Evolutionary conservation across 768 basidiomycete genomes (phyloP).

Genomic region (Hortiboletus campestris): DNA sequence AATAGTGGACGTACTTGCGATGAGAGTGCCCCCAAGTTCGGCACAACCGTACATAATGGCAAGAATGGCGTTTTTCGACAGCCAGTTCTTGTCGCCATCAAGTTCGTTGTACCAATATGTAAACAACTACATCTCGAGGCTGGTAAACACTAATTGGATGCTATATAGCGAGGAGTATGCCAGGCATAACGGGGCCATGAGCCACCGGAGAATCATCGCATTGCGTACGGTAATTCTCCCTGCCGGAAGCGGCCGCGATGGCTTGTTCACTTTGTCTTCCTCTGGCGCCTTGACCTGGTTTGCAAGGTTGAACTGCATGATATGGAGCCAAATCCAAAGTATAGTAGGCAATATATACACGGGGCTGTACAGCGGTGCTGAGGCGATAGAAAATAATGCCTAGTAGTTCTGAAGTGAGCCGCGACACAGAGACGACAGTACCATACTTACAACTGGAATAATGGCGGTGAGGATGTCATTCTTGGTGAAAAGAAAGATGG

Average conservation of each 20-base stretch:
- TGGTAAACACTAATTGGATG: conserved; percentile 30
- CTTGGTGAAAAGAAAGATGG: conserved; percentile 42
- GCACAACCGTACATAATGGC: conserved; percentile 38
- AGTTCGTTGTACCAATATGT: conserved; percentile 41
- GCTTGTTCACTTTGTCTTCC: conserved; percentile 46
- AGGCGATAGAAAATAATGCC: conserved; percentile 33
- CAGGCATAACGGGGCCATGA: conserved; percentile 35
- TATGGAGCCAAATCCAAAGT: conserved; percentile 46
- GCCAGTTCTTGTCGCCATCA: conserved; percentile 37
- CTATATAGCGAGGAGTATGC: conserved; percentile 35
- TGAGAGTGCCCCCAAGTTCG: conserved; percentile 38
- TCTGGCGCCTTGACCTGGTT: conserved; percentile 43
- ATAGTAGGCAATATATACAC: conserved; percentile 26
- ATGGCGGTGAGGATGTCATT: conserved; percentile 48
- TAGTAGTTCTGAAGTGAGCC: conserved; percentile 11
- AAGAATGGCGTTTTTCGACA: conserved; percentile 40
- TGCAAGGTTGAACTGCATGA: conserved; percentile 43
- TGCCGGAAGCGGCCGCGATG: conserved; percentile 44
- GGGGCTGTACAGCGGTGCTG: conserved; percentile 30
- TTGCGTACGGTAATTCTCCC: conserved; percentile 37
- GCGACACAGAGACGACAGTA: not conserved
- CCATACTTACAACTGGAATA: conserved; percentile 42
- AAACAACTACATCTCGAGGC: conserved; percentile 33
- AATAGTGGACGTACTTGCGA: conserved; percentile 30
- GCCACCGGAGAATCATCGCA: conserved; percentile 39